Evolutionary conservation across 306 rosid genomes (phyloP).

Genomic region (Citrullus colocynthis): DNA sequence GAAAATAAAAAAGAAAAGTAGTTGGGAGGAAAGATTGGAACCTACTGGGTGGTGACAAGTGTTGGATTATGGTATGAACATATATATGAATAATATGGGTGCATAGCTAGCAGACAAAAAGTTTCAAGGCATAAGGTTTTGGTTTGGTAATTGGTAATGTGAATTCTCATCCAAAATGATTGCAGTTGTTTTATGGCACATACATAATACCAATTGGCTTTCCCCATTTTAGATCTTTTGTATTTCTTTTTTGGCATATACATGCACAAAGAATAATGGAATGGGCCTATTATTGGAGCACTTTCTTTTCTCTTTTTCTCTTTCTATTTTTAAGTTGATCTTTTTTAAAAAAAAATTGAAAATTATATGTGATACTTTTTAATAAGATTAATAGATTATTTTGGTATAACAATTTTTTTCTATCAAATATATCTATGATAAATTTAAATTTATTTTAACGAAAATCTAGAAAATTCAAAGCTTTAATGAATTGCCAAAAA

Average conservation of each 20-base stretch:
- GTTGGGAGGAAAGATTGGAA: background rate
- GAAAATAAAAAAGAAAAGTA: background rate
- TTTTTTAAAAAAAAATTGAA: no score
- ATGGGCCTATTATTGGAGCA: background rate
- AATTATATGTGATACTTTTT: no score
- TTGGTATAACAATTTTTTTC: no score
- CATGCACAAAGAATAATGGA: constrained; percentile 2
- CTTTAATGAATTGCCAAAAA: background rate
- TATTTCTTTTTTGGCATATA: constrained; percentile 1
- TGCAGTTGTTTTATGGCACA: background rate
- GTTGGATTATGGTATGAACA: background rate
- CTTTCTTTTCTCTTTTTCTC: background rate
- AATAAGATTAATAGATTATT: no score
- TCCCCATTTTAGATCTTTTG: background rate
- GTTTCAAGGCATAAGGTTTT: background rate
- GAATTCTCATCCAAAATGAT: background rate
- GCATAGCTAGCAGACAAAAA: background rate
- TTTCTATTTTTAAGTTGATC: background rate
- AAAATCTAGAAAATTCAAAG: no score
- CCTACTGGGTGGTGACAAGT: background rate
- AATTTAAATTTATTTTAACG: no score
- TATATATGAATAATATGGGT: background rate
- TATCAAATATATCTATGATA: no score
- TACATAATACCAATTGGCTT: background rate
- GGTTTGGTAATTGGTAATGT: background rate